Evolutionary conservation across 257 asterid genomes (phyloP), one percentile per base, ranked within the genome.

Genomic region (Salvia rosmarinus): DNA sequence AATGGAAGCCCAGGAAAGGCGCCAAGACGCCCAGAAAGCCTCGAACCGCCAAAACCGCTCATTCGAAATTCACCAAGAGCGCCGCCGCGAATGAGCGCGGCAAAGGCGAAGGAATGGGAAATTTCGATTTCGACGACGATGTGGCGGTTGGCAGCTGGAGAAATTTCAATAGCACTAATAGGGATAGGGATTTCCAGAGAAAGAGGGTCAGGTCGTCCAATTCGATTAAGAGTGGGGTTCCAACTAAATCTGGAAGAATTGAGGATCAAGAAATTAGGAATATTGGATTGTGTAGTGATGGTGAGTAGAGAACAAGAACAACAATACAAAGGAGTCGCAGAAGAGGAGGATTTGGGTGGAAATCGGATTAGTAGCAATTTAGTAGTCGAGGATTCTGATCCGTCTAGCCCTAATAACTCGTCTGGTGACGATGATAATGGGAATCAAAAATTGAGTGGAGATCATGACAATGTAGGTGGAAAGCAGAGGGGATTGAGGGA

Each of bases 101-200:
- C 62, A 64, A 70, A 23, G 77, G 46, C 4, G 80, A 49, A 10
- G 71, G 28, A 63, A 3, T 21, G 42, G 67, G 49, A 32, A 47
- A 44, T 6, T 10, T 42, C 20, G 34, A 70, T n/a, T n/a, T 54
- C 54, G 87, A 80, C 34, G 85, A 83, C 55, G 81, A 75, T 42
- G 70, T 71, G 4, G 82, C 77, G 23, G 73, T 81, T 44, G 88
- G 82, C 70, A 74, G 56, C 42, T 83, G 85, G 85, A 71, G 63
- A 77, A 67, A 60, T 34, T 49, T 75, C 57, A 63, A 37, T 21
- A 34, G 35, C 20, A 70, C 49, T 13, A 79, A 63, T 13, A 13
- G 64, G 75, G 75, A 68, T 32, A 76, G 68, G 52, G 82, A 70
- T 70, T 71, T 80, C 60, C 70, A 73, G 37, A 59, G 76, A 39